phyloP scores from a whole-genome alignment of 1,284 basidiomycete genomes.

The Erythrobasidium hasegawianum region DNA sequence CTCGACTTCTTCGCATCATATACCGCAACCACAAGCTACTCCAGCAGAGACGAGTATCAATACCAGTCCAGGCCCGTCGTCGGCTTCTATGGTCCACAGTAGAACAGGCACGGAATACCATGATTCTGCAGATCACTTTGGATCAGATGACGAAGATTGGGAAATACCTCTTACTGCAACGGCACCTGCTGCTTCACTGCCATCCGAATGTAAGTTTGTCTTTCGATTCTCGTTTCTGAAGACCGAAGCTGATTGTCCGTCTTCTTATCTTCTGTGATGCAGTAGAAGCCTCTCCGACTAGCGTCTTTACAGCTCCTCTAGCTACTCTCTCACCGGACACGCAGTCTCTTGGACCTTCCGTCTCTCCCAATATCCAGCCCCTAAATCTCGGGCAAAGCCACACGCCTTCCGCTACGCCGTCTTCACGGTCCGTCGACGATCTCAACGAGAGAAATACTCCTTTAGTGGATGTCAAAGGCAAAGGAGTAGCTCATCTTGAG shows the following conservation, averaged over 20 bases:
- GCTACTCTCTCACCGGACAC: neutral
- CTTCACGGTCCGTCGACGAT: too few relatives aligned
- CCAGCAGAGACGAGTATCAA: neutral
- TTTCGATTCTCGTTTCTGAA: too few relatives aligned
- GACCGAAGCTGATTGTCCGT: neutral
- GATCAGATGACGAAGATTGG: slow-evolving; percentile 20
- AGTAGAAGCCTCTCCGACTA: neutral
- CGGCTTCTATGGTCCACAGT: neutral
- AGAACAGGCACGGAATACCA: slow-evolving; percentile 3
- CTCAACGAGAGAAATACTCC: too few relatives aligned
- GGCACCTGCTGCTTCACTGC: neutral
- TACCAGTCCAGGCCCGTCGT: neutral
- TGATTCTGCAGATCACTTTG: neutral
- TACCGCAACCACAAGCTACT: neutral
- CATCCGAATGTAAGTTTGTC: too few relatives aligned
- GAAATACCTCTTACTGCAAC: slow-evolving; percentile 9
- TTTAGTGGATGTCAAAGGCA: too few relatives aligned
- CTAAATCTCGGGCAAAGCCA: too few relatives aligned
- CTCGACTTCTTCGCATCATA: neutral
- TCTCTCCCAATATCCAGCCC: too few relatives aligned
- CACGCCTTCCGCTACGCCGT: too few relatives aligned
- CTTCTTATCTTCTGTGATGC: neutral
- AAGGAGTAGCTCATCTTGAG: too few relatives aligned
- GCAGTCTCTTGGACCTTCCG: neutral
- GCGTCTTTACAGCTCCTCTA: slow-evolving; percentile 6